Conservation (phyloP, 1,284 basidiomycete species). For the Takashimella tepidaria region DNA sequence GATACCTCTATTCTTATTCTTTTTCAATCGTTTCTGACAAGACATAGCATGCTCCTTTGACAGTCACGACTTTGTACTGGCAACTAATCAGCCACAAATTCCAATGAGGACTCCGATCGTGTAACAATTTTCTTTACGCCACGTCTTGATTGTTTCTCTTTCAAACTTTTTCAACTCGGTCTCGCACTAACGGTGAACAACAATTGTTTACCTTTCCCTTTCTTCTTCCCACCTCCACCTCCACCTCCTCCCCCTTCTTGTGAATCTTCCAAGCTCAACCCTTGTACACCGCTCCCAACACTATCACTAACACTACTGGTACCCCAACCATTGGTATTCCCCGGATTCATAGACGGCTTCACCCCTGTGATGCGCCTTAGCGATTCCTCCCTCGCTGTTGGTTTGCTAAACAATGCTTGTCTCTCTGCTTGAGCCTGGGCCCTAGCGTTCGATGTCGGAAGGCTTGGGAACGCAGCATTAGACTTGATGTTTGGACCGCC, state of each 20-base stretch:
- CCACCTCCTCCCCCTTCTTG: conserved; percentile 30
- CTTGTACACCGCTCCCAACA: conserved; percentile 18
- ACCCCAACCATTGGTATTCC: conserved; percentile 28
- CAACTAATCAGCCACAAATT: no score
- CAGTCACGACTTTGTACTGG: no score
- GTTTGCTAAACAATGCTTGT: conserved; percentile 50
- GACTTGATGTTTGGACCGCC: conserved; percentile 32
- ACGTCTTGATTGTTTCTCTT: no score
- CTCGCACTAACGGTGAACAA: conserved; percentile 58
- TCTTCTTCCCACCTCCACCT: conserved; percentile 53
- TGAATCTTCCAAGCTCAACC: conserved; percentile 14
- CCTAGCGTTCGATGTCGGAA: conserved; percentile 51
- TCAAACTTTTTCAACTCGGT: no score
- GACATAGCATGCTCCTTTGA: no score
- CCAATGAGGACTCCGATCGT: no score
- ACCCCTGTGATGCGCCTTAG: conserved; percentile 65
- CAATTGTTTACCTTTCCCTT: conserved; percentile 76
- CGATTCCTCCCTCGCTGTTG: conserved; percentile 59
- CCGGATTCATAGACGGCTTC: conserved; percentile 45
- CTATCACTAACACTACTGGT: conserved; percentile 12
- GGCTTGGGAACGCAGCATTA: conserved; percentile 62
- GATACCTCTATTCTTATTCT: no score
- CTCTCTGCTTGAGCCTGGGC: conserved; percentile 40
- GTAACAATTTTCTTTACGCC: no score
- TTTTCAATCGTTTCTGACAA: no score